These are phyloP conservation scores for Naematelia encephala DNA, from an alignment of 768 basidiomycete genomes.

Conservation along the genomic window DNA sequence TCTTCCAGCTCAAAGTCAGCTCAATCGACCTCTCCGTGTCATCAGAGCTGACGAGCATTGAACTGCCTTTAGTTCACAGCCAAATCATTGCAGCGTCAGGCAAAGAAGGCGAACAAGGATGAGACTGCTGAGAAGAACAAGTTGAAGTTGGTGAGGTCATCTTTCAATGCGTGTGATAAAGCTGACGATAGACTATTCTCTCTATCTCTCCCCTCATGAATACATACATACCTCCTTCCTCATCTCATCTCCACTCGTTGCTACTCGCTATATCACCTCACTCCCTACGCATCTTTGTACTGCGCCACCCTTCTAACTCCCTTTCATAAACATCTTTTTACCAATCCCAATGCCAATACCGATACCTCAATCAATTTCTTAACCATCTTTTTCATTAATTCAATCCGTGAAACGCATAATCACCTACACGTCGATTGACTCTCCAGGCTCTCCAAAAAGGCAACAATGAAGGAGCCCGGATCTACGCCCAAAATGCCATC, in stretches of 20 bases:
- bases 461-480: slow-evolving; percentile 92
- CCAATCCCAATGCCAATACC: no score
- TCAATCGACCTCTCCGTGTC: background rate
- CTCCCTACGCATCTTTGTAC: no score
- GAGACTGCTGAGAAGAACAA: slow-evolving; percentile 82
- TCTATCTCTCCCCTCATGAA: background rate
- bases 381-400: no score
- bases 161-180: background rate
- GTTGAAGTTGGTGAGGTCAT: slow-evolving; percentile 75
- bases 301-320: no score
- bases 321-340: no score
- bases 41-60: background rate
- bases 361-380: no score
- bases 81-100: slow-evolving; percentile 88
- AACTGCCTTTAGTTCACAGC: slow-evolving; percentile 87
- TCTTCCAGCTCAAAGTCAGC: slow-evolving; percentile 95
- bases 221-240: background rate
- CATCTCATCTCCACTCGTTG: background rate
- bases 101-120: slow-evolving; percentile 96
- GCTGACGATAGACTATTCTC: background rate
- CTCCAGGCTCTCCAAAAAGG: slow-evolving; percentile 87
- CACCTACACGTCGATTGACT: background rate
- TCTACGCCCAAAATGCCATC: slow-evolving; percentile 97
- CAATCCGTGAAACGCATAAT: no score
- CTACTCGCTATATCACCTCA: background rate